Conservation (phyloP, 176 grass and related monocot genomes). For the Lolium rigidum region DNA sequence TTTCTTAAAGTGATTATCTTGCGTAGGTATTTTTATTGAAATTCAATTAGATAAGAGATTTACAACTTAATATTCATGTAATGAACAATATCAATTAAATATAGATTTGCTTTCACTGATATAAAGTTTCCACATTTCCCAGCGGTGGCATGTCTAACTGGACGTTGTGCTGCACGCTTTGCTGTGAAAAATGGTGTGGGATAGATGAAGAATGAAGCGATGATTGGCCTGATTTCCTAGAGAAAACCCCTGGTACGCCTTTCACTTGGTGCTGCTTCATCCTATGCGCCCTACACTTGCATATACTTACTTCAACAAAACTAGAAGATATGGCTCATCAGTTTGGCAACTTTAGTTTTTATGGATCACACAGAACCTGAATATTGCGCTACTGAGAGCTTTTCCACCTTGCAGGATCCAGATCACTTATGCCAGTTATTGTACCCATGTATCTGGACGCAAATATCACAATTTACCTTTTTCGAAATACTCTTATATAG, state of each 20-base stretch:
- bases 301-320: constrained; percentile 40
- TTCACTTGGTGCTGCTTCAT: constrained; percentile 74
- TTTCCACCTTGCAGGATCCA: constrained; percentile 81
- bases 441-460: constrained; percentile 79
- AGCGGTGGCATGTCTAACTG: too few relatives aligned
- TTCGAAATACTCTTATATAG: constrained; percentile 16
- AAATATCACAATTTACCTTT: constrained; percentile 27
- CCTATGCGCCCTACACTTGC: constrained; percentile 74
- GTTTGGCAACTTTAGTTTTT: constrained; percentile 25
- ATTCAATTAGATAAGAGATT: too few relatives aligned
- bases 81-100: too few relatives aligned
- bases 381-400: constrained; percentile 74
- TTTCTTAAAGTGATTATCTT: too few relatives aligned
- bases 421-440: constrained; percentile 74
- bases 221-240: constrained; percentile 75
- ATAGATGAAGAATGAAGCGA: constrained; percentile 70
- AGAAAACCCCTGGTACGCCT: constrained; percentile 72
- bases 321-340: constrained; percentile 12
- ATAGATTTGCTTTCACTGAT: too few relatives aligned
- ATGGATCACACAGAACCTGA: constrained; percentile 62
- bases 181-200: constrained; percentile 66
- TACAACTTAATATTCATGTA: too few relatives aligned
- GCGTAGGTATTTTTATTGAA: too few relatives aligned
- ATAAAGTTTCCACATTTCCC: too few relatives aligned
- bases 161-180: constrained; percentile 57